Evolutionary conservation across 208 protist species (phyloP), one percentile per base, ranked within the genome.

Genomic region (Trypanosoma rangeli): DNA sequence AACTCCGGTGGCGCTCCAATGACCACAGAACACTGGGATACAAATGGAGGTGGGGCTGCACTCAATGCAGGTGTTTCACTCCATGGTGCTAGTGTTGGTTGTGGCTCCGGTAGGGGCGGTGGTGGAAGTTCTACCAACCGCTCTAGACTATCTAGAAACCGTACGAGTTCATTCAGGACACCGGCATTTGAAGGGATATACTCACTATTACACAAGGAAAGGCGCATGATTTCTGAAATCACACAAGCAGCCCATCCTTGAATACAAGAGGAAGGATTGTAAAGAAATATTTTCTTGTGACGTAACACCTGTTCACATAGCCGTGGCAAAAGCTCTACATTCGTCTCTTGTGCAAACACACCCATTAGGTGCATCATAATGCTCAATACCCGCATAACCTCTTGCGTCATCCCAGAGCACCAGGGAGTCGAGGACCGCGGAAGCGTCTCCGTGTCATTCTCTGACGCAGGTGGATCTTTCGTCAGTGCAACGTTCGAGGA

Each of bases 231-330:
- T 26, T 74, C 60, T 16, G 50, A n/a, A 46, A 78, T 57, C 20
- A 78, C 35, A 67, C 7, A 54, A 24, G 72, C 60, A 37, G 57
- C 9, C n/a, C 22, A 72, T 1, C 20, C 20, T 18, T 73, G n/a
- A 61, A 70, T 64, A 56, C 37, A 28, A 2, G 37, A 68, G 8
- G 61, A 63, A 26, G 29, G 53, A 35, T 46, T 71, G 56, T 42
- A 64, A 53, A 85, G 67, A 33, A 84, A 80, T 15, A 72, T 0
- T 0, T 49, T 33, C 20, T 56, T 64, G 44, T 78, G 70, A 15
- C n/a, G 31, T 9, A 73, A 35, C 13, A 86, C 52, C 15, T 67
- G 54, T 28, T 55, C 35, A 42, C 68, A 73, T 48, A 89, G 54
- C 7, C 68, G 61, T 16, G 77, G 70, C 5, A 84, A 56, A 44